Base-by-base conservation (phyloP, 1,284 basidiomycete species). In the Fomitopsis betulina region DNA sequence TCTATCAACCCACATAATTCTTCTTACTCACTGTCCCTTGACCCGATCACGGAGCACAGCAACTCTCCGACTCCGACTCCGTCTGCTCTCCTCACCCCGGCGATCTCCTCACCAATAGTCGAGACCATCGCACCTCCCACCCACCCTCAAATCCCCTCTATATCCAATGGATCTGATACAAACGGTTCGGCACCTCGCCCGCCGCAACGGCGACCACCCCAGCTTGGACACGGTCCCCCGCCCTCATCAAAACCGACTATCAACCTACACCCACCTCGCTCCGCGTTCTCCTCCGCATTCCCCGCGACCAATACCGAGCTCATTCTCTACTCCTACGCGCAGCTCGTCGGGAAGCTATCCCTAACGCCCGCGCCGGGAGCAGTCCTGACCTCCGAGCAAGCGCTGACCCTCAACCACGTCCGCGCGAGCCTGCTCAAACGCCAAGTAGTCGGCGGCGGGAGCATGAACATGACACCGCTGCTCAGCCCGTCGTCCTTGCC, bases 261-360 rank as follows among this genome's bases (percentile, higher is more conserved):
- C 49, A 33, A 51, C n/a, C 17, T 66, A 53, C 71, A 45, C 63
- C 75, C 30, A 56, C 72, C 59, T 17, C 75, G 74, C 32, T 73
- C 75, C 5, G 70, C 77, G 3, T 73, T 72, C 61, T 73, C 78
- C 23, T 70, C 77, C 5, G 65, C 77, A 1, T 80, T 82, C 63
- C 61, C 66, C 8, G 52, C 57, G 1, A 53, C 67, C 7, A 68
- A 68, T 57, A 79, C 80, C 8, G 89, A 93, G 63, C 75, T 90
- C 12, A 81, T 95, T n/a, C 78, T 95, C 0, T 96, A 94, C 72
- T 86, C 93, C 0, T 95, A 94, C 68, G 91, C 88, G 0, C 93
- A 94, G 64, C 78, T 95, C 27, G 76, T 83, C n/a, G 93, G 93
- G 2, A 82, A 77, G 0, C 75, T 88, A 54, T 77, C 81, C 32